Evolutionary conservation across 768 basidiomycete genomes (phyloP).

Genomic region (Phylloporus arenicola): DNA sequence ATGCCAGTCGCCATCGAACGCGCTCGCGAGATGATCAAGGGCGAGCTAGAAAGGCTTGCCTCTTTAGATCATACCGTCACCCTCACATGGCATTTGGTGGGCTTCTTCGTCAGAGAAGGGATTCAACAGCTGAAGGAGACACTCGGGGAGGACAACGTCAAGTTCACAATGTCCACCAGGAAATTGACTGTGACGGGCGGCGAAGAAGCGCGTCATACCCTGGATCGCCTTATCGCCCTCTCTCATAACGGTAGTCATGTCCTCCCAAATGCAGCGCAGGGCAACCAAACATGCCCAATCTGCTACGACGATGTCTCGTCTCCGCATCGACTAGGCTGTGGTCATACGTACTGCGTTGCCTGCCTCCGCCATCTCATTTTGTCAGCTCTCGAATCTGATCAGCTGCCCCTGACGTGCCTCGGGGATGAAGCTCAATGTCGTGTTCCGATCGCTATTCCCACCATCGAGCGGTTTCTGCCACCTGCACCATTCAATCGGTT

Average conservation of each 20-base stretch:
- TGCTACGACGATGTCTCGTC: slow-evolving; percentile 41
- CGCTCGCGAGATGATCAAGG: slow-evolving; percentile 41
- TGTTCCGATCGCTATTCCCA: slow-evolving; percentile 45
- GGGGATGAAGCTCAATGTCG: slow-evolving; percentile 59
- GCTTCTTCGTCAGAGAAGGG: slow-evolving; percentile 49
- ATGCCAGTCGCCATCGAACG: slow-evolving; percentile 33
- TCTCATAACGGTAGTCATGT: slow-evolving; percentile 25
- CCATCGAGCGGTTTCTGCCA: too few relatives aligned
- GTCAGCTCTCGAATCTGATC: slow-evolving; percentile 48
- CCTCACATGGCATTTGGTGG: slow-evolving; percentile 36
- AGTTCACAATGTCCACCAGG: slow-evolving; percentile 37
- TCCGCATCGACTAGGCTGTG: slow-evolving; percentile 52
- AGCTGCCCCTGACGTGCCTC: slow-evolving; percentile 65
- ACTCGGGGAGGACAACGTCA: slow-evolving; percentile 50
- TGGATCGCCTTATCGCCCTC: slow-evolving; percentile 41
- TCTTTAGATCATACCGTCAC: slow-evolving; percentile 38
- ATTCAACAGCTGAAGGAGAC: slow-evolving; percentile 46
- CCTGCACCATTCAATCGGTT: slow-evolving; percentile 51
- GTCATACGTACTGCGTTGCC: too few relatives aligned
- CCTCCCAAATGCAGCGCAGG: neutral
- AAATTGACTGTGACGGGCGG: slow-evolving; percentile 50
- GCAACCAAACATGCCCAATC: slow-evolving; percentile 59
- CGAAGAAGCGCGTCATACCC: slow-evolving; percentile 47
- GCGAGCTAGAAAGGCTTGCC: slow-evolving; percentile 44
- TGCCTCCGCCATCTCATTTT: slow-evolving; percentile 56